Evolutionary conservation across 495 filamentous ascomycete genomes (phyloP).

Genomic region (Trichocladium uniseriatum): DNA sequence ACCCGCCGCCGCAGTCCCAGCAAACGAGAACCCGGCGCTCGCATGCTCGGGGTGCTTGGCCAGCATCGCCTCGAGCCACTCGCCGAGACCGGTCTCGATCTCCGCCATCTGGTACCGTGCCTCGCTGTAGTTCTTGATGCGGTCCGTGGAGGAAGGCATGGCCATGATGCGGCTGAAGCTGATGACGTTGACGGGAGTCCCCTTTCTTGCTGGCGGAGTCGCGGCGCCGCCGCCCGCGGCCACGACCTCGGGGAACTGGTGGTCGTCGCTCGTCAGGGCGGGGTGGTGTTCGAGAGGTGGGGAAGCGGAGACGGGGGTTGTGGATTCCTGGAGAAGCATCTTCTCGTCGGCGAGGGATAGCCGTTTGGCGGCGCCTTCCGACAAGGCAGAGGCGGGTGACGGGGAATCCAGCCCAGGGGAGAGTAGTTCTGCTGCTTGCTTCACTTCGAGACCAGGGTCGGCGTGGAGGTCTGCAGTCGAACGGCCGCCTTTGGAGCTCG

Average conservation of each 20-base stretch:
- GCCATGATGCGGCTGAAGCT: slow-evolving; percentile 66
- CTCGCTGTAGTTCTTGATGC: slow-evolving; percentile 59
- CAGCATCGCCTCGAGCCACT: slow-evolving; percentile 54
- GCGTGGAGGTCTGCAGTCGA: not conserved
- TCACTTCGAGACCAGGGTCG: slow-evolving; percentile 1
- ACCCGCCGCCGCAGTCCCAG: slow-evolving; percentile 23
- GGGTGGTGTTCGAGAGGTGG: slow-evolving; percentile 35
- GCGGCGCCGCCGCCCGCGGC: too few species aligned
- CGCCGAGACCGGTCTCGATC: slow-evolving; percentile 61
- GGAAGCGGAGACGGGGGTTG: slow-evolving; percentile 21
- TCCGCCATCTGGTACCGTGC: slow-evolving; percentile 60
- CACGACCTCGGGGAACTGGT: not conserved
- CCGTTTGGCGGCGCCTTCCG: slow-evolving; percentile 9
- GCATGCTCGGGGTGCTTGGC: slow-evolving; percentile 30
- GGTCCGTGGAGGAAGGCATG: slow-evolving; percentile 49
- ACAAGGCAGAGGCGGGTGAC: slow-evolving; percentile 27
- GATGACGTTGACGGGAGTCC: slow-evolving; percentile 31
- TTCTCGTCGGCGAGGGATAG: slow-evolving; percentile 39
- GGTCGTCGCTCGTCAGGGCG: slow-evolving; percentile 14
- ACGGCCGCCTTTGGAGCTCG: not conserved
- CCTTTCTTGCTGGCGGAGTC: slow-evolving; percentile 2
- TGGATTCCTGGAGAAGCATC: slow-evolving; percentile 22
- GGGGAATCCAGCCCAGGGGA: not conserved
- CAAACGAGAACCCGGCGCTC: slow-evolving; percentile 11
- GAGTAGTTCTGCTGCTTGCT: slow-evolving; percentile 16